Conservation (phyloP, 306 rosid species). For the Albizia julibrissin region DNA sequence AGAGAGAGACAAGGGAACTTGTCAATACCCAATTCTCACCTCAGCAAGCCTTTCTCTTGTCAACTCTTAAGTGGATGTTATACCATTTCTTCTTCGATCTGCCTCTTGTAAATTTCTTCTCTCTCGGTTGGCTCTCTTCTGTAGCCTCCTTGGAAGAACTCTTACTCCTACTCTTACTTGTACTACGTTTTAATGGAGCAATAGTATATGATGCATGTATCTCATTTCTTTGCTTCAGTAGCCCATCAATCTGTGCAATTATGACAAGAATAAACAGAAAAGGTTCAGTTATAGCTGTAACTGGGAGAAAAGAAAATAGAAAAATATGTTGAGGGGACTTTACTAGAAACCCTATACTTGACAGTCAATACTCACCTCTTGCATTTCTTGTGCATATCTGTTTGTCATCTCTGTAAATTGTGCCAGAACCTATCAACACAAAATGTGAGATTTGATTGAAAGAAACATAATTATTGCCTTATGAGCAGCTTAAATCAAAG, state of each 20-base stretch:
- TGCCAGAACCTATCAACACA: constrained; percentile 70
- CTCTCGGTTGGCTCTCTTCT: constrained; percentile 74
- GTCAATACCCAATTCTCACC: constrained; percentile 42
- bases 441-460: constrained; percentile 25
- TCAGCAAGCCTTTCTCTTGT: constrained; percentile 92
- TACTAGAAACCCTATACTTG: constrained; percentile 8
- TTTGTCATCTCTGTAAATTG: constrained; percentile 96
- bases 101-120: constrained; percentile 68
- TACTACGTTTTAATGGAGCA: constrained; percentile 74
- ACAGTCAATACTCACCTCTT: constrained; percentile 58
- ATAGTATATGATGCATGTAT: constrained; percentile 81
- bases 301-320: neutral
- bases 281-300: constrained; percentile 6
- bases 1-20: constrained; percentile 16
- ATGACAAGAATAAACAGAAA: constrained; percentile 15
- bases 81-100: constrained; percentile 90
- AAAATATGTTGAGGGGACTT: neutral
- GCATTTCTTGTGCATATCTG: constrained; percentile 94
- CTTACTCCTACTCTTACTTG: constrained; percentile 69
- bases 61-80: constrained; percentile 85
- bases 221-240: constrained; percentile 87
- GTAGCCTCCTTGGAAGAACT: constrained; percentile 66
- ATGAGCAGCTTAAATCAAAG: constrained; percentile 27
- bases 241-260: constrained; percentile 76
- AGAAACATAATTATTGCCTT: constrained; percentile 13